Conservation (phyloP, 768 basidiomycete genomes). For the Lyophyllum semitale region DNA sequence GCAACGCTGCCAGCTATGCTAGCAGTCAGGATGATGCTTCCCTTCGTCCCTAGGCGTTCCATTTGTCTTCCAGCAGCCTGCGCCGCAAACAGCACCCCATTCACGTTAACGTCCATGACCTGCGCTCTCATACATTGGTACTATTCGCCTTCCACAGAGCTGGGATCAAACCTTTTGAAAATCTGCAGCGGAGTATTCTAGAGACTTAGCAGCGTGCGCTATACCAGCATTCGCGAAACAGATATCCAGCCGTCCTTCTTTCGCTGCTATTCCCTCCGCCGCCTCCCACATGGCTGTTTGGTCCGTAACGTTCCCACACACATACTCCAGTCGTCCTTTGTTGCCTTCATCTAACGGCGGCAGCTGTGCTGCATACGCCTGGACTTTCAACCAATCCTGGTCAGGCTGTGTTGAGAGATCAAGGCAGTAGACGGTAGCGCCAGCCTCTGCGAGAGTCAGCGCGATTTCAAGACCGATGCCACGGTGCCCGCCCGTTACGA, state of each 20-base stretch:
- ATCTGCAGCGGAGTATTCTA: slow-evolving; percentile 58
- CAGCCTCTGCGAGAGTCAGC: slow-evolving; percentile 27
- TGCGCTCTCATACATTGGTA: slow-evolving; percentile 17
- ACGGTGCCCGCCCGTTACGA: slow-evolving; percentile 56
- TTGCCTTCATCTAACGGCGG: slow-evolving; percentile 20
- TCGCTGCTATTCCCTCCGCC: slow-evolving; percentile 52
- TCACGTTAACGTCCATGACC: slow-evolving; percentile 65
- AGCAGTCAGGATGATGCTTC: slow-evolving; percentile 61
- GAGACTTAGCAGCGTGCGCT: slow-evolving; percentile 46
- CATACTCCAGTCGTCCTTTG: slow-evolving; percentile 44
- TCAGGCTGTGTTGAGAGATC: slow-evolving; percentile 55
- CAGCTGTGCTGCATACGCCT: slow-evolving; percentile 42
- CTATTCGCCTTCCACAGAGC: too few species aligned
- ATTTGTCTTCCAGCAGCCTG: slow-evolving; percentile 64
- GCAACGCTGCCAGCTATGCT: slow-evolving; percentile 65
- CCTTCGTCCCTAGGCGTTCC: slow-evolving; percentile 45
- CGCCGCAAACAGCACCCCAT: slow-evolving; percentile 58
- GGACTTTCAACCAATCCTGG: slow-evolving; percentile 49
- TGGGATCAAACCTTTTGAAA: slow-evolving; percentile 51
- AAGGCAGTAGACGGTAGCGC: slow-evolving; percentile 53
- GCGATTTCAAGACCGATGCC: slow-evolving; percentile 57
- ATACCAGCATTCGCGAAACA: slow-evolving; percentile 73
- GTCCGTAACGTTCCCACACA: slow-evolving; percentile 57
- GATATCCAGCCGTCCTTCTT: slow-evolving; percentile 63
- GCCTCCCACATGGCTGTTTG: slow-evolving; percentile 48